Conservation (phyloP, 2,329 filamentous ascomycete genomes). For the Sporothrix mexicana region DNA sequence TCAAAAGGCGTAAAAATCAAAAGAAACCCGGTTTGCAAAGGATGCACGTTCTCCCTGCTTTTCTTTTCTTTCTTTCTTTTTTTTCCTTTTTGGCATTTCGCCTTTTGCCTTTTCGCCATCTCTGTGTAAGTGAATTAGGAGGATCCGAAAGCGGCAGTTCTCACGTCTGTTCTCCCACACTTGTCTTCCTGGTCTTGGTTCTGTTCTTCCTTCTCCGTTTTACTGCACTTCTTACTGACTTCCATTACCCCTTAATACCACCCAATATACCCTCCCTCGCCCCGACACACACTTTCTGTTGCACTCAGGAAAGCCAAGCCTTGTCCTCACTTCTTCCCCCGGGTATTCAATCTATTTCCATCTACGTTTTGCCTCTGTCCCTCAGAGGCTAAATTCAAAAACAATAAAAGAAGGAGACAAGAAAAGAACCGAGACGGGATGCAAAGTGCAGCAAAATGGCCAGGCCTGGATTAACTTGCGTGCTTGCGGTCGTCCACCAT, state of each 20-base stretch:
- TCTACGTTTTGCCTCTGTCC: neutral
- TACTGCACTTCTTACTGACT: neutral
- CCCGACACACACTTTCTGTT: neutral
- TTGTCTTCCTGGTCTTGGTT: neutral
- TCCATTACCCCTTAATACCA: constrained; percentile 14
- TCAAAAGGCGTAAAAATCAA: neutral
- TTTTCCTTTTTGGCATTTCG: too few relatives aligned
- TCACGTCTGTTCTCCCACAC: too few relatives aligned
- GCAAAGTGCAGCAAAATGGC: neutral
- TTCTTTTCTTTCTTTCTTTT: too few relatives aligned
- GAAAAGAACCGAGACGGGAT: neutral
- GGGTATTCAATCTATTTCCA: constrained; percentile 10
- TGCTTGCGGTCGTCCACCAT: neutral
- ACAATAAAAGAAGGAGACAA: neutral
- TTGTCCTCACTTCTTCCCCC: neutral
- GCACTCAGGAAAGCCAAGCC: neutral
- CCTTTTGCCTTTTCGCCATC: neutral
- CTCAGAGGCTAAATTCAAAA: constrained; percentile 6
- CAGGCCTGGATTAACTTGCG: constrained; percentile 5
- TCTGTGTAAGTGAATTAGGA: constrained; percentile 21
- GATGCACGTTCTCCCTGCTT: neutral
- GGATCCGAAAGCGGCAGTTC: constrained; percentile 26
- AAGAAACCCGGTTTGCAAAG: constrained; percentile 4
- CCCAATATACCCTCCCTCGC: constrained; percentile 5
- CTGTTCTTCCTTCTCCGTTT: neutral